phyloP scores from a whole-genome alignment of 2,329 filamentous ascomycete genomes.

The Ceratocystiopsis brevicomis region DNA sequence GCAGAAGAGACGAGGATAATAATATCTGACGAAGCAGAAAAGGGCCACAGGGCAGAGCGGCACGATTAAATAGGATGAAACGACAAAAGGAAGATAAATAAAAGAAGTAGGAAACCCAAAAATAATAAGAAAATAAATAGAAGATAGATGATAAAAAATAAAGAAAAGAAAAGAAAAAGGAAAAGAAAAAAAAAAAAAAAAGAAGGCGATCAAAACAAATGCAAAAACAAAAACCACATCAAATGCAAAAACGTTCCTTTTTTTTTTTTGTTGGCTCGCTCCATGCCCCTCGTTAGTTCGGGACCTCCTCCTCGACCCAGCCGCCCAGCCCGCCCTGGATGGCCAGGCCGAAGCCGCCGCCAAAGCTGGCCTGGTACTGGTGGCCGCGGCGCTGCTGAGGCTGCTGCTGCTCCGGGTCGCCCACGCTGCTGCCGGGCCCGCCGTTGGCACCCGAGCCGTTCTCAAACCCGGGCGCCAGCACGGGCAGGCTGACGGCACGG shows the following conservation, averaged over 20 bases:
- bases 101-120: neutral
- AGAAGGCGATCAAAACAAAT: neutral
- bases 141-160: neutral
- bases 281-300: constrained; percentile 24
- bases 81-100: neutral
- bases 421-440: constrained; percentile 23
- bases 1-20: too few species aligned
- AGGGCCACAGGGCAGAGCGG: too few species aligned
- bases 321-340: constrained; percentile 46
- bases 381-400: constrained; percentile 42
- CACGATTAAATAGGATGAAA: neutral
- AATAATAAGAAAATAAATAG: neutral
- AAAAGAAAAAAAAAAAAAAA: constrained; percentile 1
- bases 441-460: constrained; percentile 35
- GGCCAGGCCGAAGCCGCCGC: constrained; percentile 39
- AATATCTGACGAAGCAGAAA: too few species aligned
- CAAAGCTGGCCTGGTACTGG: constrained; percentile 45
- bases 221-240: constrained; percentile 10
- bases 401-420: constrained; percentile 25
- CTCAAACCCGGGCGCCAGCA: constrained; percentile 43
- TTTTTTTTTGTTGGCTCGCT: neutral
- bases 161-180: constrained; percentile 12
- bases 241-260: neutral
- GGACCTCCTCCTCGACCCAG: constrained; percentile 49
- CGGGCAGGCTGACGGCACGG: constrained; percentile 76